Percentiles rank a stretch among this genome's conserved stretches.
phyloP scores from a whole-genome alignment of 768 basidiomycete species.

The Mycena epipterygia region DNA sequence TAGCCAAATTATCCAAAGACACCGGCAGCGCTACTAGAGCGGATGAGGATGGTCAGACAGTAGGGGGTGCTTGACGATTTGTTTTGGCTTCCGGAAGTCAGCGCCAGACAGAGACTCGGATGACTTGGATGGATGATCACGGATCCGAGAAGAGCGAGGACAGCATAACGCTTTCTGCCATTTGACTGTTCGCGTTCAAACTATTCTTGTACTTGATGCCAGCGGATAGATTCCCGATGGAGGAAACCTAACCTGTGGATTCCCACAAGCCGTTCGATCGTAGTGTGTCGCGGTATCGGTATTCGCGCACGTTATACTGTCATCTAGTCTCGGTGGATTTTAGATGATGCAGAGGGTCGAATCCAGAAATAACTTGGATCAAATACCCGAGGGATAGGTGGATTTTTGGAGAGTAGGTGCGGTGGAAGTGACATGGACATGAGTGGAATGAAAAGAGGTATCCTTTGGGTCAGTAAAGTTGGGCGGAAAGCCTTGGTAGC shows the following conservation, averaged over 20 bases:
- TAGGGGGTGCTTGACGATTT: neutral
- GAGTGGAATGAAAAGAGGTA: no score
- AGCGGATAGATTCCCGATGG: no score
- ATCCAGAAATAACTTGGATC: neutral
- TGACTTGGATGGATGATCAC: neutral
- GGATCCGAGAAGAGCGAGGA: conserved; percentile 4
- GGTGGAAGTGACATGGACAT: neutral
- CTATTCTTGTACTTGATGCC: neutral
- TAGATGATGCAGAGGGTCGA: neutral
- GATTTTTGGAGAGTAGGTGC: no score
- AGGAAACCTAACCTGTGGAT: neutral
- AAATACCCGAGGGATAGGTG: neutral
- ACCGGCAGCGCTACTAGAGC: no score
- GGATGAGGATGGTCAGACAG: no score
- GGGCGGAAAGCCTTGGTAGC: no score
- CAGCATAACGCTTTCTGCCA: conserved; percentile 18
- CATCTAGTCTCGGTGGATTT: neutral
- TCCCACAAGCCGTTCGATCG: no score
- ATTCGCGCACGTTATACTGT: neutral
- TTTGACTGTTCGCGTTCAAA: conserved; percentile 1
- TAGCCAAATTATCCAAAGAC: no score
- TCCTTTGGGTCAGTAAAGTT: no score
- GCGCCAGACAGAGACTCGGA: neutral
- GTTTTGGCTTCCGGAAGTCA: neutral
- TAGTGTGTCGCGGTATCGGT: neutral